A percentile compares a stretch with the other conserved stretches of the same genome.
Conservation (phyloP, 805 yeast species). For the Saccharomycopsis synnaedendra region DNA sequence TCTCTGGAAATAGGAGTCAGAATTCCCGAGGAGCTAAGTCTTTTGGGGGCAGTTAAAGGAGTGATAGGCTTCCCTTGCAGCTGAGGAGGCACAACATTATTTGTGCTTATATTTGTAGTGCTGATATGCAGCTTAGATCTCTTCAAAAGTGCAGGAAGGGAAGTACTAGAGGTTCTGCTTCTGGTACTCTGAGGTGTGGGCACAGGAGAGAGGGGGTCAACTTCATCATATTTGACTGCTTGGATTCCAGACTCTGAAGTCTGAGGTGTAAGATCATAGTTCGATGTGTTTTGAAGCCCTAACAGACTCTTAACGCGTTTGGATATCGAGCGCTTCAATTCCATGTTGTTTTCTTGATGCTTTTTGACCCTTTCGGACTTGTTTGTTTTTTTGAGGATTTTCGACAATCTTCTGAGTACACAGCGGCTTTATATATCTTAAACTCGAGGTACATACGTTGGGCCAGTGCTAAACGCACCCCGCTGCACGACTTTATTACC, state of each 20-base stretch:
- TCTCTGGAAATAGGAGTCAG: background rate
- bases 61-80: background rate
- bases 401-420: too few species aligned
- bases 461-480: too few species aligned
- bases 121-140: slow-evolving; percentile 5
- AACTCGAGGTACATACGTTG: too few species aligned
- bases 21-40: background rate
- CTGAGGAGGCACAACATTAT: background rate
- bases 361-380: too few species aligned
- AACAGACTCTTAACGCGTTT: too few species aligned
- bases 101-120: background rate
- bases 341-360: too few species aligned
- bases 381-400: too few species aligned
- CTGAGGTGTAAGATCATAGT: too few species aligned
- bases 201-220: background rate
- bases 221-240: slow-evolving; percentile 8
- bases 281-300: too few species aligned
- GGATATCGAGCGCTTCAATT: too few species aligned
- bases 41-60: background rate
- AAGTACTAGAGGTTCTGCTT: slow-evolving; percentile 15
- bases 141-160: slow-evolving; percentile 12
- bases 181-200: slow-evolving; percentile 6
- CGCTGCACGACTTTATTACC: too few species aligned
- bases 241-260: background rate
- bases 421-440: too few species aligned